These are phyloP conservation scores for Auxenochlorella pyrenoidosa DNA, from an alignment of 139 green algal species.

Conservation along the genomic window DNA sequence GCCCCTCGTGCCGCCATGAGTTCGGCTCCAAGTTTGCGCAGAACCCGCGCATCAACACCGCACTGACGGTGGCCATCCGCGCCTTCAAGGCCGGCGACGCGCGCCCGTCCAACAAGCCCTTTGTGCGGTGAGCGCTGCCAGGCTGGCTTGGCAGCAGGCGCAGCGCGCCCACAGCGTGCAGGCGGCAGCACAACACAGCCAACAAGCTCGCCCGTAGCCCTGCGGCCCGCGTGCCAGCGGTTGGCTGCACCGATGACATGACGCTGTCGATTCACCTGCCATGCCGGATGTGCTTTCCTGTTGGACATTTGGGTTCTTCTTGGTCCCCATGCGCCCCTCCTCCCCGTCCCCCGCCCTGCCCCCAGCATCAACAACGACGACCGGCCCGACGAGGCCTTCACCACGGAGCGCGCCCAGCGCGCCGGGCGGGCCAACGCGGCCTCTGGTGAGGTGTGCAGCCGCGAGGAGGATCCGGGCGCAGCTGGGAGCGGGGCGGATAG, in stretches of 20 bases:
- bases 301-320: too few species aligned
- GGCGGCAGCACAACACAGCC: too few species aligned
- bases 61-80: slow-evolving; percentile 80
- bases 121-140: slow-evolving; percentile 19
- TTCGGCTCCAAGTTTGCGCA: slow-evolving; percentile 76
- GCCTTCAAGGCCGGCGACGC: slow-evolving; percentile 62
- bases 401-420: slow-evolving; percentile 79
- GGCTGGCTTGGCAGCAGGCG: not conserved
- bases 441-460: slow-evolving; percentile 1
- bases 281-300: too few species aligned
- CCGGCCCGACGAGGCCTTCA: slow-evolving; percentile 92
- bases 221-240: too few species aligned
- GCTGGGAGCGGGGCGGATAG: too few species aligned
- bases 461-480: too few species aligned
- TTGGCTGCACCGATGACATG: too few species aligned
- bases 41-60: slow-evolving; percentile 92
- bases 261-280: too few species aligned
- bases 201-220: too few species aligned
- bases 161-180: too few species aligned
- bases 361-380: slow-evolving; percentile 62
- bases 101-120: slow-evolving; percentile 18
- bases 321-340: too few species aligned
- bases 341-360: too few species aligned
- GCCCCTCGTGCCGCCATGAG: slow-evolving; percentile 83
- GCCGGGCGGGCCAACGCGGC: slow-evolving; percentile 89